Evolutionary conservation across 2,329 filamentous ascomycete genomes (phyloP), one percentile per base, ranked within the genome.

Genomic region (Neonectria magnoliae): DNA sequence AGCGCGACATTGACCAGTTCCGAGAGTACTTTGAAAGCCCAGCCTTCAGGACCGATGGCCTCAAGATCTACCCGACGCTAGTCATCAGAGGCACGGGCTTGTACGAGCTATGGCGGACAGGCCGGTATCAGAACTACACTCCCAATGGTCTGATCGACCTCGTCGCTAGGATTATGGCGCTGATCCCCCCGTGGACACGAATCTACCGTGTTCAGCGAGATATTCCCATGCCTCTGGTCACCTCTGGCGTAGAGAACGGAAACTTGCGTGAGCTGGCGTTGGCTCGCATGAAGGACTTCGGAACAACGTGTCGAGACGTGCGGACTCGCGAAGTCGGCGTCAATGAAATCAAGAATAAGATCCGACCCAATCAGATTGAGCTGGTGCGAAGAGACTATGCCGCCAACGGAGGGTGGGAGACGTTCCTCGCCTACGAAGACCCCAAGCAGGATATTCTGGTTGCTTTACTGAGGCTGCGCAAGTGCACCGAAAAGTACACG

Each of bases 171-270:
- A 99, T 99, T 57, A 83, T 99, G 67, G 96, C 96, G 0, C 85
- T 99, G 2, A 91, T 99, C 0, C 96, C 96, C 1, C 96, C 96
- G 1, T 99, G 96, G 96, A 99, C 97, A 0, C 90, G 96, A 67
- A 99, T 99, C 75, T 99, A 99, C 82, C 93, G 96, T 65, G 96
- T 99, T 0, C 96, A 99, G 83, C 90, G 96, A 78, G 96, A 99
- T 81, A 99, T 99, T 63, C 96, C 96, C n/a, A 99, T 99, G 96
- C 96, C 96, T 1, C 86, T 99, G 25, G 97, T 99, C n/a, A 98
- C 96, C 0, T 97, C 95, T 1, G 96, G 96, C 44, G 96, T 99
- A 0, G 96, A 99, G 81, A 99, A 99, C 73, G 96, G 96, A 66
- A 99, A 99, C 77, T 83, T 99, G 42, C 90, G 96, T 67, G 96